Percentiles rank a stretch among this genome's conserved stretches.
Conservation (phyloP, 2,329 filamentous ascomycete genomes). For the Cryphonectria naterciae region DNA sequence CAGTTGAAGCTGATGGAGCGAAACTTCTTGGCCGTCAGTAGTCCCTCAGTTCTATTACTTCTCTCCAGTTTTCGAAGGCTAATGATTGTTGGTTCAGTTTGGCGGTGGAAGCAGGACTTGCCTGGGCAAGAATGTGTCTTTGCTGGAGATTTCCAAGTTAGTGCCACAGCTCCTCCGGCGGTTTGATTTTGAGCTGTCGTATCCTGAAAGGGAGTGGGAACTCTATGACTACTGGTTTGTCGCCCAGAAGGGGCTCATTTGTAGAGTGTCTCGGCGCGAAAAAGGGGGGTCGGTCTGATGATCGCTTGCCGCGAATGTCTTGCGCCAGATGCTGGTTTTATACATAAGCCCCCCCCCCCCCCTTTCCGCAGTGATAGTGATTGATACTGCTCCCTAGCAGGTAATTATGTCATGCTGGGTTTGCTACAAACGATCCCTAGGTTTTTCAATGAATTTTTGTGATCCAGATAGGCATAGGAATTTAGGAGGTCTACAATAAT, state of each 20-base stretch:
- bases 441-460: too few species aligned
- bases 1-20: conserved; percentile 39
- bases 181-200: conserved; percentile 40
- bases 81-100: conserved; percentile 23
- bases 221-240: conserved; percentile 19
- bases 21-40: conserved; percentile 25
- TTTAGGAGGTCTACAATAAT: too few species aligned
- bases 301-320: background rate
- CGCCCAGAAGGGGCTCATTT: conserved; percentile 5
- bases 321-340: too few species aligned
- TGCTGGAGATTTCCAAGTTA: conserved; percentile 49
- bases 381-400: background rate
- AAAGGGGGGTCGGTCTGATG: background rate
- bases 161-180: conserved; percentile 43
- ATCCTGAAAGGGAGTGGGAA: background rate
- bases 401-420: too few species aligned
- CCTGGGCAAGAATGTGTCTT: conserved; percentile 48
- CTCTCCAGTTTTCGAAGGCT: background rate
- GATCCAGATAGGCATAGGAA: too few species aligned
- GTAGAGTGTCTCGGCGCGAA: background rate
- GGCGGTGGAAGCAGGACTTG: conserved; percentile 42
- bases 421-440: too few species aligned
- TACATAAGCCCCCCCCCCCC: too few species aligned
- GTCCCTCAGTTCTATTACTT: too few species aligned
- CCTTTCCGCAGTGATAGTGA: background rate